phyloP scores from a whole-genome alignment of 768 basidiomycete genomes.

The Tubosaeta brunneosetosa region DNA sequence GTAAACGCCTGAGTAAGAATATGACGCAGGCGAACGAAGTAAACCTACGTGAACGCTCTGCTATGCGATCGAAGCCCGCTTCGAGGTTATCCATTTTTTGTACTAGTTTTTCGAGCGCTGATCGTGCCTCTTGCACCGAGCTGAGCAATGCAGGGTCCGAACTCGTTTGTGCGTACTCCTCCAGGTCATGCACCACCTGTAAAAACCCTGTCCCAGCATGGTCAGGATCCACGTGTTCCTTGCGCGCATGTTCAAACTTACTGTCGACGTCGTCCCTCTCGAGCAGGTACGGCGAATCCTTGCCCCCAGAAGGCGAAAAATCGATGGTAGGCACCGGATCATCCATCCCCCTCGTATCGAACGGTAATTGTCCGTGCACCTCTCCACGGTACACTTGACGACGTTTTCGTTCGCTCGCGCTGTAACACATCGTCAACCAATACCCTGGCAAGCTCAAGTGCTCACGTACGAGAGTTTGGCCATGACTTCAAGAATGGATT shows the following conservation, averaged over 20 bases:
- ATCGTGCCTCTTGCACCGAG: slow-evolving; percentile 60
- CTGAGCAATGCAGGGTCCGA: slow-evolving; percentile 43
- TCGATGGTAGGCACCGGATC: slow-evolving; percentile 76
- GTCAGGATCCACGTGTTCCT: slow-evolving; percentile 1
- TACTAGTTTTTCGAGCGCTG: slow-evolving; percentile 63
- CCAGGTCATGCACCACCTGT: slow-evolving; percentile 59
- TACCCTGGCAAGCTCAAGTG: background rate
- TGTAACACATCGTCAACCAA: slow-evolving; percentile 26
- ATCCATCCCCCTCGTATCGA: slow-evolving; percentile 76
- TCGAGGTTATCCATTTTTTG: slow-evolving; percentile 77
- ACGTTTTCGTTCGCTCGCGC: slow-evolving; percentile 73
- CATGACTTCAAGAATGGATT: slow-evolving; percentile 80
- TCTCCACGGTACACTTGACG: slow-evolving; percentile 84
- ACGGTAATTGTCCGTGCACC: slow-evolving; percentile 82
- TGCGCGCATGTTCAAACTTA: slow-evolving; percentile 44
- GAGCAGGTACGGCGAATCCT: slow-evolving; percentile 60
- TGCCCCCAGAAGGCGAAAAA: slow-evolving; percentile 65
- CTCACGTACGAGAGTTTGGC: slow-evolving; percentile 76
- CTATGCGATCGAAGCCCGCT: slow-evolving; percentile 78
- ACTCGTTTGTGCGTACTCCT: slow-evolving; percentile 46
- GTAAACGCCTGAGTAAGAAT: slow-evolving; percentile 6
- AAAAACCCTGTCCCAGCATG: slow-evolving; percentile 47
- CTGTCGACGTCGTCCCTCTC: slow-evolving; percentile 70
- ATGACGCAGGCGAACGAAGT: background rate
- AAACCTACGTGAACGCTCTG: slow-evolving; percentile 72